Evolutionary conservation across 2,329 filamentous ascomycete genomes (phyloP).

Genomic region (Bertia moriformis): DNA sequence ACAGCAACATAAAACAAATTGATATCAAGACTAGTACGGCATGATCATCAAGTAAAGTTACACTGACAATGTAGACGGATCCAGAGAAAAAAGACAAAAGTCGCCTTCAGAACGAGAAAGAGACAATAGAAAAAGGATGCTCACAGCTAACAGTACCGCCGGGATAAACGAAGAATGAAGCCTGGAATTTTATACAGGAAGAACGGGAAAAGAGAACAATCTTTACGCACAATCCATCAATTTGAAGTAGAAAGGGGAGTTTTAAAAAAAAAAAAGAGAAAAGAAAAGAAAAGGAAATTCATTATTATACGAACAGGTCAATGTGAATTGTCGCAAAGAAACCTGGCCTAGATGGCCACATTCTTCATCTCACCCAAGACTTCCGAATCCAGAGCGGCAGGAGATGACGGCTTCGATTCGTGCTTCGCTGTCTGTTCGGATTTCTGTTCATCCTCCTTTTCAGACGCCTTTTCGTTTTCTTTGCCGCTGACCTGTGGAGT

Average conservation of each 20-base stretch:
- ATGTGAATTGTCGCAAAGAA: too few relatives aligned
- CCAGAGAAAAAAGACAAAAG: not conserved
- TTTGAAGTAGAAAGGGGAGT: too few relatives aligned
- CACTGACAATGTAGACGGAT: slow-evolving; percentile 4
- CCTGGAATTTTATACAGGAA: too few relatives aligned
- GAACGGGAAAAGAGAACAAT: too few relatives aligned
- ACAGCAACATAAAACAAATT: slow-evolving; percentile 3
- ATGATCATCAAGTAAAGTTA: slow-evolving; percentile 1
- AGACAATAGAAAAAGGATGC: too few relatives aligned
- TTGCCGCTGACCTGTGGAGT: slow-evolving; percentile 5
- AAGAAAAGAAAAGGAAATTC: slow-evolving; percentile 1
- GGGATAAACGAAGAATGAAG: too few relatives aligned
- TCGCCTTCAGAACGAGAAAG: slow-evolving; percentile 1
- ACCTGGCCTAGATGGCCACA: slow-evolving; percentile 20
- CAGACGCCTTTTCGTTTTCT: slow-evolving; percentile 12
- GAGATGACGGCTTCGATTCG: slow-evolving; percentile 9
- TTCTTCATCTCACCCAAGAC: slow-evolving; percentile 29
- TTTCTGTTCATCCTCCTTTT: slow-evolving; percentile 13
- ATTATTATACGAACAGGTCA: too few relatives aligned
- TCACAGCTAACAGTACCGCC: too few relatives aligned
- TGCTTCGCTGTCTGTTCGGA: not conserved
- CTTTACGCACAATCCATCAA: too few relatives aligned
- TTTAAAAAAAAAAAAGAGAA: slow-evolving; percentile 1
- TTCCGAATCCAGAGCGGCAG: slow-evolving; percentile 17
- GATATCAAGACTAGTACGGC: slow-evolving; percentile 8